Evolutionary conservation across 2,329 filamentous ascomycete genomes (phyloP).

Genomic region (Sphaerulina vaccinii): DNA sequence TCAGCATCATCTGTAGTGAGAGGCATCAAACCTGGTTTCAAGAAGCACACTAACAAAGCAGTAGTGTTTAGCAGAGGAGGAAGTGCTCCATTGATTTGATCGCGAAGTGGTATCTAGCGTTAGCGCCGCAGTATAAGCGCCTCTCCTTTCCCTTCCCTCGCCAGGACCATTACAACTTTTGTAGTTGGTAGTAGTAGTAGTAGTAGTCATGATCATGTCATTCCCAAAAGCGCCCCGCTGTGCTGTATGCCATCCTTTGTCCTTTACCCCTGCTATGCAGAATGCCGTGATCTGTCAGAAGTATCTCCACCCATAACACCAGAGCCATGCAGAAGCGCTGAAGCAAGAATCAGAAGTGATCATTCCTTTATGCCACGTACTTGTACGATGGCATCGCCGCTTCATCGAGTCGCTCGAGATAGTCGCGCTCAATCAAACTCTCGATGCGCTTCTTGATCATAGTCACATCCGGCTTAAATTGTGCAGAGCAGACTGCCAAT

Average conservation of each 20-base stretch:
- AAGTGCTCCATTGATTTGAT: background rate
- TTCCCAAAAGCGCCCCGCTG: constrained; percentile 1
- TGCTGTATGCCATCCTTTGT: background rate
- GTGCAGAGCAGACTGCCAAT: constrained; percentile 63
- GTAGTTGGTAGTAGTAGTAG: background rate
- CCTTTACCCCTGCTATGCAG: background rate
- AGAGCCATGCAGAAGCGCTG: background rate
- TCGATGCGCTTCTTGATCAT: constrained; percentile 83
- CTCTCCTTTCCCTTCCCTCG: background rate
- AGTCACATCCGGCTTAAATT: constrained; percentile 73
- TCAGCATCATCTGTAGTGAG: too few relatives aligned
- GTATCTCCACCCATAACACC: background rate
- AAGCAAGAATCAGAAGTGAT: background rate
- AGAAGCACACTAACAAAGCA: background rate
- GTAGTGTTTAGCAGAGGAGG: too few relatives aligned
- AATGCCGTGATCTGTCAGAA: background rate
- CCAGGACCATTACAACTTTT: constrained; percentile 1
- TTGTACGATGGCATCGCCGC: constrained; percentile 62
- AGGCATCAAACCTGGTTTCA: too few relatives aligned
- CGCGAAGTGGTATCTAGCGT: background rate
- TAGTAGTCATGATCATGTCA: background rate
- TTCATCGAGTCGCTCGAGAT: constrained; percentile 72
- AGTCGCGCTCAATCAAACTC: constrained; percentile 72
- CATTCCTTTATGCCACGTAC: constrained; percentile 57
- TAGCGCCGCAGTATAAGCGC: background rate